Base-by-base conservation (phyloP, 495 filamentous ascomycete species). In the Talaromyces ruber region DNA sequence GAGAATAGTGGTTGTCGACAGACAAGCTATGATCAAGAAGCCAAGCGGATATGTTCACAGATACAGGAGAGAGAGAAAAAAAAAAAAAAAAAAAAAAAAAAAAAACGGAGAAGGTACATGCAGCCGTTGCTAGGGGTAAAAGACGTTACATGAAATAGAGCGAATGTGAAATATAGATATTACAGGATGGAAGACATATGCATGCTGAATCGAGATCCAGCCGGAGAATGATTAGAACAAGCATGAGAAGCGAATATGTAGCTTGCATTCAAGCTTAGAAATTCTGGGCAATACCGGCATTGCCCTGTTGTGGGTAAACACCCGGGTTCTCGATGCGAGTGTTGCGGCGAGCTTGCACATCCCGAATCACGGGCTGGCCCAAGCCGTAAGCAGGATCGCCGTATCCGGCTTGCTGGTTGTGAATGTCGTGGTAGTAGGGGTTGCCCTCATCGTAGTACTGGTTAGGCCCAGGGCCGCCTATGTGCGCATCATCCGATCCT, bases 251-350 rank as follows among this genome's bases (percentile, higher is more conserved):
- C 6, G 9, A 59, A 59, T 37, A 45, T 45, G 16, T 7, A 37
- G 25, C 47, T 51, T 51, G 18, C 9, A 21, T 51, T 51, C 54
- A 47, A 59, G 24, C 24, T 73, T 81, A 98, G 67, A 98, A 98
- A 67, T 98, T 98, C 71, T 97, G 94, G n/a, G 94, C 91, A 69
- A 98, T 98, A 56, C 94, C 94, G 29, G 92, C 90, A 67, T 89
- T 96, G 28, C 85, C 88, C 79, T 94, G 91, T 70, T 93, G 88
- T 11, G 92, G 92, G 66, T 89, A 93, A 39, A 95, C 87, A 3
- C 79, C 80, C 2, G 92, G 89, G 69, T 89, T 96, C 72, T 98
- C 91, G 56, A 98, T 97, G 52, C 92, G 85, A 22, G 94, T 97
- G 70, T 97, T 96, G 61, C 94, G 82, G 64, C 94, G 81, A 2